Evolutionary conservation across 345 rosid species (phyloP), one percentile per base, ranked within the genome.

Genomic region (Acer negundo): DNA sequence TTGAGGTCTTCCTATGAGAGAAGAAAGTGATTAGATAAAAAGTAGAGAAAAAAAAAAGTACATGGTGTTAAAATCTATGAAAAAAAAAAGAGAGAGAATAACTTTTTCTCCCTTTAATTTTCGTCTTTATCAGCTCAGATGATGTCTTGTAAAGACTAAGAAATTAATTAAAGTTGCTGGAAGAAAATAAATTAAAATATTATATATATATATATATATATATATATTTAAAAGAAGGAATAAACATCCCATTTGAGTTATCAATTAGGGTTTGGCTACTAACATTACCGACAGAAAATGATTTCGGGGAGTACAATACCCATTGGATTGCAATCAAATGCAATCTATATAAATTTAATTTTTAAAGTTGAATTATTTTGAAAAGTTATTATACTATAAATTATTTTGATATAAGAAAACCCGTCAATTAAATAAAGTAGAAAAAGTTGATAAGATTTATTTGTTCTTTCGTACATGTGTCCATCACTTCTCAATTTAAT

Each of bases 81-180:
- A 71, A 74, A 68, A 72, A 75, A 5, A 53, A 20, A 73, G 68
- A 68, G 77, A 74, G 35, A 74, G 84, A 84, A 80, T 78, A 81
- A 77, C 80, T 63, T 81, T 85, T 59, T 59, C 23, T 76, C 56
- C 64, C 79, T 74, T 80, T 70, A 42, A 24, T 71, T 79, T 75
- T 77, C 62, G 44, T 71, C 79, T 79, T 85, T 75, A 67, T 70
- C 71, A 61, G 79, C 80, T 74, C 62, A 67, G 79, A 78, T 71
- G 64, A 80, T 69, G 81, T 75, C 76, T 83, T 68, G 24, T 65
- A 58, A 80, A 75, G 82, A 46, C 61, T 69, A 62, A 10, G 65
- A 53, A 70, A 70, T 56, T 28, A 70, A 70, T 1, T 70, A 62
- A 68, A 58, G n/a, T 66, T 17, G 58, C 74, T 17, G 23, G 31